Base-by-base conservation (phyloP, 768 basidiomycete genomes). In the Russula olivacea region DNA sequence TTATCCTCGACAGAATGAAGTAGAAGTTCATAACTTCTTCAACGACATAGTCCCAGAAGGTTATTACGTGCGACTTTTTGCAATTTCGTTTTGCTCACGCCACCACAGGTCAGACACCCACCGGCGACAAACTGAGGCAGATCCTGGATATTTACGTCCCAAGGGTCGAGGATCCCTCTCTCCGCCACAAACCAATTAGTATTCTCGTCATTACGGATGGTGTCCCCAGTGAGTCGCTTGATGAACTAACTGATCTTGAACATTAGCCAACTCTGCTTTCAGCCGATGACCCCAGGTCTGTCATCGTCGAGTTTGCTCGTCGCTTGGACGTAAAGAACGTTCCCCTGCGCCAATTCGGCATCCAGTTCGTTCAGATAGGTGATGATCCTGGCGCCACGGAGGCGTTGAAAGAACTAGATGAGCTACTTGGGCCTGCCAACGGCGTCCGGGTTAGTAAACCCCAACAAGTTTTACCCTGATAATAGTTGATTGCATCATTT, bases 281-380 rank as follows among this genome's bases (percentile, higher is more conserved):
- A 69, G 69, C 67, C 45, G 70, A 71, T 40, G 70, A 70, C 9
- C 69, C 69, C 19, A 52, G 52, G 32, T 34, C 51, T 15, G 66
- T 67, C 7, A 70, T 71, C 43, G 49, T 70, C 11, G 50, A 63
- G 5, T 61, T 53, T 9, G 70, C 70, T 9, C 61, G 64, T n/a
- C 63, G 66, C 64, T 69, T 77, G 17, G 76, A 77, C 55, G 56
- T 59, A 21, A 71, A 68, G 2, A 68, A 72, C 23, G 72, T 70
- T 53, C 73, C 75, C 1, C 61, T 72, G 40, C 69, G 69, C 40
- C 73, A 75, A 67, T 63, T 77, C 12, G 72, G 75, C 21, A 65
- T 76, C 15, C 75, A 77, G 50, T 76, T 80, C 51, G 67, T 80
- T 15, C 78, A 78, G 69, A 76, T 79, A 25, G 78, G 78, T 0